These are phyloP conservation scores for Nemania abortiva DNA, from an alignment of 2,329 filamentous ascomycete genomes.

Conservation along the genomic window DNA sequence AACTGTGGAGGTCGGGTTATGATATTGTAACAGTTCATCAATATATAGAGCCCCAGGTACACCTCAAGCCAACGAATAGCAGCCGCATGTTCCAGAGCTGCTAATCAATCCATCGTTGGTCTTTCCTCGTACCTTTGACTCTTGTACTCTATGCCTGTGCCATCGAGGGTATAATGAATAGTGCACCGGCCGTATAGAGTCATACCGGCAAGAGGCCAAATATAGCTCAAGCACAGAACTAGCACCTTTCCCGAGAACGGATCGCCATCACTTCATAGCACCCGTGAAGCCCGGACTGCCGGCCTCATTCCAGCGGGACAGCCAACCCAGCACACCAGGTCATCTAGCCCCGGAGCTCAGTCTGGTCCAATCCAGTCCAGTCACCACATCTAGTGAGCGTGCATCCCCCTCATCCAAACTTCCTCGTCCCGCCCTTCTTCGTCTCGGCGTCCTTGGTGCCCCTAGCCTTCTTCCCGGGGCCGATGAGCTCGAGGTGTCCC, in stretches of 20 bases:
- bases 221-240: no score
- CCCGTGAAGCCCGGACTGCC: no score
- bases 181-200: neutral
- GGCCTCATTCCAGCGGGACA: no score
- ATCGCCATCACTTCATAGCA: no score
- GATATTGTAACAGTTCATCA: neutral
- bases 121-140: neutral
- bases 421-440: slow-evolving; percentile 63
- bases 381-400: no score
- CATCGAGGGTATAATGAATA: neutral
- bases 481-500: slow-evolving; percentile 70
- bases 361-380: neutral
- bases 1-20: neutral
- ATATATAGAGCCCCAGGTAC: neutral
- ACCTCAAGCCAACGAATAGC: neutral
- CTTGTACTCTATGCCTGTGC: neutral
- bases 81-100: neutral
- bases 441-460: slow-evolving; percentile 48
- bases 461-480: slow-evolving; percentile 58
- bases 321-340: no score
- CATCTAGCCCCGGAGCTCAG: neutral
- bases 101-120: neutral
- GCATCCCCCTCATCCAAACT: slow-evolving; percentile 62
- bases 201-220: no score
- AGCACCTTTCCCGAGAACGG: no score